Evolutionary conservation across 2,329 filamentous ascomycete genomes (phyloP).

Genomic region (Aspergillus sp.): DNA sequence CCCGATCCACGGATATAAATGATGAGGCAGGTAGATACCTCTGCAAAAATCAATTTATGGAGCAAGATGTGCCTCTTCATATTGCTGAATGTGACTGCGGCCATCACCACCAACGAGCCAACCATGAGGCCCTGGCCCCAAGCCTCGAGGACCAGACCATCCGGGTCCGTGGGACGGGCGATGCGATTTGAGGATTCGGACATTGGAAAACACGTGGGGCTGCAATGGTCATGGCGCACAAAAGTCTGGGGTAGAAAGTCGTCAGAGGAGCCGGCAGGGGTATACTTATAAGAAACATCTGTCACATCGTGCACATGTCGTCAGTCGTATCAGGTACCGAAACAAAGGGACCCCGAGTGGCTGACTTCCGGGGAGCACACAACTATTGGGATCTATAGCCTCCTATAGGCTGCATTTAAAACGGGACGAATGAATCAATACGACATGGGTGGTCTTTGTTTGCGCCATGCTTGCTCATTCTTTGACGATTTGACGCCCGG

Average conservation of each 20-base stretch:
- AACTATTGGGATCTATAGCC: not conserved
- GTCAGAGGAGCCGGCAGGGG: not conserved
- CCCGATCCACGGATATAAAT: not conserved
- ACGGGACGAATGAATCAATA: not conserved
- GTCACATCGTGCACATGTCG: no score
- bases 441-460: not conserved
- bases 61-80: slow-evolving; percentile 50
- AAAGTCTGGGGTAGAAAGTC: not conserved
- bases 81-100: slow-evolving; percentile 50
- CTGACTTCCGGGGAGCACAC: not conserved
- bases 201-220: not conserved
- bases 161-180: slow-evolving; percentile 25
- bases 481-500: not conserved
- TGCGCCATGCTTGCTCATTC: not conserved
- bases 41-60: slow-evolving; percentile 52
- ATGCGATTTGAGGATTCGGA: slow-evolving; percentile 13
- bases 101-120: slow-evolving; percentile 51
- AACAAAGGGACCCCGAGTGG: not conserved
- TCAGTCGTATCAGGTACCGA: not conserved
- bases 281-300: not conserved
- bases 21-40: slow-evolving; percentile 32
- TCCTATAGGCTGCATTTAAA: not conserved
- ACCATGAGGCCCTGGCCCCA: slow-evolving; percentile 53
- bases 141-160: slow-evolving; percentile 45
- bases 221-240: slow-evolving; percentile 7